These are phyloP conservation scores for Xylaria telfairii DNA, from an alignment of 495 filamentous ascomycete species.

Conservation along the genomic window DNA sequence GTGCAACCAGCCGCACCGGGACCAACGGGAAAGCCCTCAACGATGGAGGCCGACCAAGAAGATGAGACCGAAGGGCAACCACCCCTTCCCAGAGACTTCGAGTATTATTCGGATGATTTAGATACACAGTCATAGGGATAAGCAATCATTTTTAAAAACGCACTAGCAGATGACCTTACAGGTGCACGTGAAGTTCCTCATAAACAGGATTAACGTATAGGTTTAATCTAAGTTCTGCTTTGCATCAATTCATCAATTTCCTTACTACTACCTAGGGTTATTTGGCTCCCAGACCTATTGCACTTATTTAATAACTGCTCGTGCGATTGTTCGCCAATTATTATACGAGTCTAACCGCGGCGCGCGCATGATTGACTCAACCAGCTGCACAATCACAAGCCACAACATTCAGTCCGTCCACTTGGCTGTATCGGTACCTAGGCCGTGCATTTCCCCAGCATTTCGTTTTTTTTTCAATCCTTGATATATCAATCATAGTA, in stretches of 20 bases:
- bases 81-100: slow-evolving; percentile 11
- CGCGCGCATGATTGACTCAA: slow-evolving; percentile 15
- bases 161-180: not conserved
- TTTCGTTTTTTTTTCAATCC: not conserved
- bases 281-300: not conserved
- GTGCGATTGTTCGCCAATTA: not conserved
- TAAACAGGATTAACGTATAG: not conserved
- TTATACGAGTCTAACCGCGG: slow-evolving; percentile 1
- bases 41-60: slow-evolving; percentile 9
- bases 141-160: not conserved
- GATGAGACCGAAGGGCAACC: slow-evolving; percentile 9
- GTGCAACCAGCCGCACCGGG: not conserved
- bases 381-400: slow-evolving; percentile 22
- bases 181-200: not conserved
- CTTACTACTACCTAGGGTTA: not conserved
- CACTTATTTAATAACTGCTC: not conserved
- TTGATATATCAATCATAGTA: not conserved
- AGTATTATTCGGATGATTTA: slow-evolving; percentile 24
- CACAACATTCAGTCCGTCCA: slow-evolving; percentile 2
- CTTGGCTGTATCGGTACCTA: not conserved
- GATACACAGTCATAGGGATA: slow-evolving; percentile 9
- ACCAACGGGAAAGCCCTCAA: not conserved
- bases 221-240: not conserved
- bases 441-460: not conserved
- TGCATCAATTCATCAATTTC: not conserved